phyloP scores from a whole-genome alignment of 139 green algal genomes.

The Chara braunii region DNA sequence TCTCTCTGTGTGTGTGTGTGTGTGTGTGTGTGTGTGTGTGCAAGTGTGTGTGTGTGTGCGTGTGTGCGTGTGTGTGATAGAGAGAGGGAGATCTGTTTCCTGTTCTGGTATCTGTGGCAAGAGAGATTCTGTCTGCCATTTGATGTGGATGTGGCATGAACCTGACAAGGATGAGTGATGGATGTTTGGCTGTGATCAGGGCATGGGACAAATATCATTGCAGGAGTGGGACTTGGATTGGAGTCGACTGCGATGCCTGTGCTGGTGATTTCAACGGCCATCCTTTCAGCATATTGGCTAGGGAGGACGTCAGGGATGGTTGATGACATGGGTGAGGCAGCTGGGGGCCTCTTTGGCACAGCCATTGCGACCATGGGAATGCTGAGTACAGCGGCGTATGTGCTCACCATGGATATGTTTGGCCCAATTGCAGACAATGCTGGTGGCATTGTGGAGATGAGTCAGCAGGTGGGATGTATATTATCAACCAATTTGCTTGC shows the following conservation, averaged over 20 bases:
- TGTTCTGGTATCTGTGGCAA: too few relatives aligned
- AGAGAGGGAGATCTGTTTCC: too few relatives aligned
- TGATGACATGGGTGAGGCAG: constrained; percentile 27
- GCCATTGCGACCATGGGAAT: constrained; percentile 56
- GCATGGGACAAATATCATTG: constrained; percentile 54
- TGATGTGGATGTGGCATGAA: too few relatives aligned
- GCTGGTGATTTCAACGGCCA: constrained; percentile 48
- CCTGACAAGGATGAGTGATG: too few relatives aligned
- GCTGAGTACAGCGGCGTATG: constrained; percentile 53
- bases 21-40: too few relatives aligned
- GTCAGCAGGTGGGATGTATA: constrained; percentile 28
- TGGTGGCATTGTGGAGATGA: constrained; percentile 71
- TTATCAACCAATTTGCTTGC: constrained; percentile 47
- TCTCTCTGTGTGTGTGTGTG: too few relatives aligned
- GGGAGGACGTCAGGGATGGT: constrained; percentile 49
- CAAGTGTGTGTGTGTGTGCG: too few relatives aligned
- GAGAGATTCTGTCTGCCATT: too few relatives aligned
- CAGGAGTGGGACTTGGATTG: constrained; percentile 52
- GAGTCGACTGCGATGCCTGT: constrained; percentile 53
- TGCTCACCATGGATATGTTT: constrained; percentile 61
- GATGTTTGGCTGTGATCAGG: too few relatives aligned
- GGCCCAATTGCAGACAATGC: constrained; percentile 68
- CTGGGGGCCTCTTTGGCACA: constrained; percentile 43
- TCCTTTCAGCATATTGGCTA: constrained; percentile 53
- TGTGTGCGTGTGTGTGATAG: too few relatives aligned